Evolutionary conservation across 768 basidiomycete genomes (phyloP), one percentile per base, ranked within the genome.

Genomic region (Cystofilobasidium macerans): DNA sequence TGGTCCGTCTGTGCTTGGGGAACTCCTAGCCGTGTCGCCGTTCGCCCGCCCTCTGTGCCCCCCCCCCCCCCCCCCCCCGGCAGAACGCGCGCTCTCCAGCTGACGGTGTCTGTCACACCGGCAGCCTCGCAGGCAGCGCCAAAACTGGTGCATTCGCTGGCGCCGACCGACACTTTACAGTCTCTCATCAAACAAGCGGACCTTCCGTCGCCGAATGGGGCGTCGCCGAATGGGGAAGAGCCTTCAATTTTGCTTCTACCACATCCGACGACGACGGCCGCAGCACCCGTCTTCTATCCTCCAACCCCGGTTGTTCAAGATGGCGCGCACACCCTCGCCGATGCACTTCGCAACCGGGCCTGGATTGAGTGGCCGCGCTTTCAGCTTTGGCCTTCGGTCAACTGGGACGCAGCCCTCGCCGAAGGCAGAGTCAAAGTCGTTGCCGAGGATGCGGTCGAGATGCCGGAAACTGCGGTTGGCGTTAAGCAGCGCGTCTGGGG

Each of bases 401-500:
- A 20, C 22, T 33, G n/a, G 61, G 61, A 36, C 16, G 48, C 47
- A 5, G 47, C 24, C 48, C 40, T 42, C 42, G 47, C 13, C 30
- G 47, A 5, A 22, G 61, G 33, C 16, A 22, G 7, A 36, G 53
- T 32, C 35, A 38, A 18, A 20, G 53, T 26, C 12, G 62, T 24
- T 24, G 36, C 2, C 18, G 62, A 54, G 18, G 62, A 40, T 28
- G 61, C 36, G 51, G 47, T 18, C 47, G 48, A 57, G n/a, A n/a
- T 32, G 56, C 54, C 33, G 20, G 61, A 54, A 36, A 38, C 2
- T 47, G 48, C 6, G 22, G 33, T 3, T 5, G 63, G 28, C 35
- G 63, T 32, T 28, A 65, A 65, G 64, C 45, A 48, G 64, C 40
- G 64, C 42, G 64, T 65, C 13, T 65, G 64, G 64, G 64, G 64